Base-by-base conservation (phyloP, 768 basidiomycete genomes). In the Rhodocollybia butyracea region DNA sequence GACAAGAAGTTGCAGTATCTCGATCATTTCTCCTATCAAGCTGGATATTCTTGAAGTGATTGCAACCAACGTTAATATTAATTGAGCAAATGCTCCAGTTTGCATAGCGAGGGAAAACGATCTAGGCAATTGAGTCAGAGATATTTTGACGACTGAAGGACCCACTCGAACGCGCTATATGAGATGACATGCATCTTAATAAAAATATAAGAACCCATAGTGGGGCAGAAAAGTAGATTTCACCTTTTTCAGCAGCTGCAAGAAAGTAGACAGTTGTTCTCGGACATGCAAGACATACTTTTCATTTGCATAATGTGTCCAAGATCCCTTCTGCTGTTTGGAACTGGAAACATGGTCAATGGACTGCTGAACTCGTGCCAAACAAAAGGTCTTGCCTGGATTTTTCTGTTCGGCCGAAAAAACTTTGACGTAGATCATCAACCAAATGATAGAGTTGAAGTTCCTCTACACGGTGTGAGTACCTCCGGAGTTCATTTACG, bases 81-180 rank as follows among this genome's bases (percentile, higher is more conserved):
- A 64, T 58, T 87, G 86, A 12, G 88, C 72, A 62, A 93, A 93
- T 17, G 88, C 84, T 17, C 85, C 88, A 1, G 82, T 78, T 64
- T 86, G 87, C 76, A 92, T 80, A 31, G 81, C 79, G 24, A 84
- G 72, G 27, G 74, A 69, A 56, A 90, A 83, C 27, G 79, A 79
- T 42, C 89, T 92, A 46, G 52, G 36, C 36, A 51, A 47, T 34
- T 13, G 19, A 13, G n/a, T 24, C 5, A 51, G 8, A 32, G 54
- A 34, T 36, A 43, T 12, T 11, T 51, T 15, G 12, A 55, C 6
- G 60, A 30, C 54, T 69, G 69, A 59, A 50, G 54, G 24, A 58
- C 78, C 57, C 58, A 88, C 89, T 67, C 66, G 65, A 84, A 86
- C 13, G 81, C 81, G n/a, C 67, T 70, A n/a, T 66, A 55, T 46